These are phyloP conservation scores for Ophiocordyceps camponoti-floridani DNA, from an alignment of 2,329 filamentous ascomycete species.

Conservation along the genomic window DNA sequence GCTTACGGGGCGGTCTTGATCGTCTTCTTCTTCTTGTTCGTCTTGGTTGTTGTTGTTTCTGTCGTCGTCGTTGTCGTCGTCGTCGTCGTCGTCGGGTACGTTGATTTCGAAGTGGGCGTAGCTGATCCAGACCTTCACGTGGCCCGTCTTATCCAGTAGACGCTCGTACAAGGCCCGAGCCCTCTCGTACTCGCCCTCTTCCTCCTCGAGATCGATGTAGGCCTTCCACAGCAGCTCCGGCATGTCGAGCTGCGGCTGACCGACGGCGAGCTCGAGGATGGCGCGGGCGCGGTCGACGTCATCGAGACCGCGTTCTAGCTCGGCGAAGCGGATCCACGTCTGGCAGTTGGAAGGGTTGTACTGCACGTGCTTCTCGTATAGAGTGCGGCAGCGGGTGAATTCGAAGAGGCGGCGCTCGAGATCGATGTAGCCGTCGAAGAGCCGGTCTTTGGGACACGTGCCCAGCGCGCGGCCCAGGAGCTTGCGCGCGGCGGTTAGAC, in stretches of 20 bases:
- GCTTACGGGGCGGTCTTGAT: conserved; percentile 54
- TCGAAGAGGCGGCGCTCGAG: conserved; percentile 88
- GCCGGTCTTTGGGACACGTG: conserved; percentile 87
- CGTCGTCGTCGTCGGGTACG: conserved; percentile 47
- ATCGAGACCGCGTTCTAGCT: conserved; percentile 79
- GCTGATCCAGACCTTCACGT: conserved; percentile 98
- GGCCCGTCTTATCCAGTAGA: conserved; percentile 83
- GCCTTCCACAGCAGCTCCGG: conserved; percentile 94
- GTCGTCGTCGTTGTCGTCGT: conserved; percentile 23
- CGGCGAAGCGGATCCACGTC: conserved; percentile 92
- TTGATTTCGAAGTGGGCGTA: conserved; percentile 98
- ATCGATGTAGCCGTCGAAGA: conserved; percentile 87
- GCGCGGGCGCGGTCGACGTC: conserved; percentile 75
- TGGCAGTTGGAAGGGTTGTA: conserved; percentile 83
- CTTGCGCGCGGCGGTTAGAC: conserved; percentile 68
- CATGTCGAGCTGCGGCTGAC: conserved; percentile 79
- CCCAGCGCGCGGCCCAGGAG: conserved; percentile 80
- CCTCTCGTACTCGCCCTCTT: conserved; percentile 76
- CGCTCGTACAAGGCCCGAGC: conserved; percentile 76
- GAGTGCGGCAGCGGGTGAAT: conserved; percentile 73
- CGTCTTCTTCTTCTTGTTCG: conserved; percentile 32
- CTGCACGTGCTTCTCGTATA: conserved; percentile 88
- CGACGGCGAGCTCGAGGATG: conserved; percentile 81
- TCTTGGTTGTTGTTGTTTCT: too few species aligned
- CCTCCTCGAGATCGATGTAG: conserved; percentile 97